A percentile compares a stretch with the other conserved stretches of the same genome.
Conservation (phyloP, 2,329 filamentous ascomycete genomes). For the Trichoderma sp. region DNA sequence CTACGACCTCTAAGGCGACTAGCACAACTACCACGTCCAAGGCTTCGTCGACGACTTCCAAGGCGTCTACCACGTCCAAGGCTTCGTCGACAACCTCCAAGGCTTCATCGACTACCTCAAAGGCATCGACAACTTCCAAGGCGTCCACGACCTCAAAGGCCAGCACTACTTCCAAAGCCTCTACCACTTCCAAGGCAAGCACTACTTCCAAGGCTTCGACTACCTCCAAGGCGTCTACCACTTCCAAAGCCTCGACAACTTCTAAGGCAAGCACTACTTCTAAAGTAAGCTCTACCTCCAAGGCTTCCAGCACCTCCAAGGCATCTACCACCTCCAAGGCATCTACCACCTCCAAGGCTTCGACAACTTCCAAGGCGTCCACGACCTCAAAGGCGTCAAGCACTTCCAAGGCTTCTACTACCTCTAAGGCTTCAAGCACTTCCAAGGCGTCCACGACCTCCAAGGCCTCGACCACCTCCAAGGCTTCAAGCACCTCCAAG, state of each 20-base stretch:
- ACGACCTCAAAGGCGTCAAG: neutral
- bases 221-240: neutral
- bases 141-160: neutral
- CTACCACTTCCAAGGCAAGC: neutral
- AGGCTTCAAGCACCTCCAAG: neutral
- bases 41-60: neutral
- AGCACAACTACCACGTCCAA: neutral
- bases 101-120: neutral
- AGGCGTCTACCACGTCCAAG: neutral
- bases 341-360: neutral
- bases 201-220: neutral
- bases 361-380: neutral
- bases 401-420: neutral
- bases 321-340: neutral
- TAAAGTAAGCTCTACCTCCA: neutral
- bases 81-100: neutral
- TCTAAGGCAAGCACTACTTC: neutral
- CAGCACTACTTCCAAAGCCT: neutral
- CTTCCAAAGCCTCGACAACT: neutral
- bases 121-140: neutral
- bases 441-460: neutral
- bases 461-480: neutral
- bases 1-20: neutral
- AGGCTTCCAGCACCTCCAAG: neutral
- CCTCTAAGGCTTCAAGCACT: neutral